phyloP scores from a whole-genome alignment of 164 flowering plant species.

The Berberis thunbergii region DNA sequence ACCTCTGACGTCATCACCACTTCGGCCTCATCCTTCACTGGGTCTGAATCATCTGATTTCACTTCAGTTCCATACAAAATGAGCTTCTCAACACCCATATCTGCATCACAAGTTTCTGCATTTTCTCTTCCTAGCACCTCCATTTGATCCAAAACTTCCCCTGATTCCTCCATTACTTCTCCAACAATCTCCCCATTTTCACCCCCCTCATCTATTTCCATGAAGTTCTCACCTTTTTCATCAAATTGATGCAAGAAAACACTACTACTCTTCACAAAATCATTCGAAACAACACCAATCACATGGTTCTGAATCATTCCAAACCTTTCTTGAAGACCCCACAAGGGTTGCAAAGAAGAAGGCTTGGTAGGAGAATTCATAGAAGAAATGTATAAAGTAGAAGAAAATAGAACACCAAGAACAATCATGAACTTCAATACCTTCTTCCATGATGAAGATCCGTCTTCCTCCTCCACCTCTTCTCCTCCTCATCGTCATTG shows the following conservation, averaged over 20 bases:
- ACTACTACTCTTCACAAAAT: constrained; percentile 4
- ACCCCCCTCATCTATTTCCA: not conserved
- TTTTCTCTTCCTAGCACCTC: not conserved
- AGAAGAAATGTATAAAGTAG: constrained; percentile 23
- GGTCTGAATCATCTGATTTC: not conserved
- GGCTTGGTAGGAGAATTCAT: constrained; percentile 32
- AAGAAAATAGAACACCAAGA: constrained; percentile 25
- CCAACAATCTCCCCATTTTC: constrained; percentile 1
- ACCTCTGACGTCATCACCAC: too few species aligned
- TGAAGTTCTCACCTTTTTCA: not conserved
- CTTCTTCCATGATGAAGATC: constrained; percentile 19
- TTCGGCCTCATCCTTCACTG: not conserved
- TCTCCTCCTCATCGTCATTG: constrained; percentile 25
- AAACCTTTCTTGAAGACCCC: constrained; percentile 13
- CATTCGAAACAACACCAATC: constrained; percentile 3
- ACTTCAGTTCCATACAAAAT: not conserved
- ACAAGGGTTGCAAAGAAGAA: constrained; percentile 7
- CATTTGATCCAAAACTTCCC: constrained; percentile 10
- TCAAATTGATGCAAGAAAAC: constrained; percentile 8
- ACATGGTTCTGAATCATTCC: constrained; percentile 10
- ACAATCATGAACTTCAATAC: constrained; percentile 28
- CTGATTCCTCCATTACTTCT: not conserved
- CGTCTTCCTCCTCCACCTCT: constrained; percentile 25
- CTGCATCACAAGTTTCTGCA: not conserved
- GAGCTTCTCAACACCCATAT: not conserved